Base-by-base conservation (phyloP, 1,284 basidiomycete genomes). In the Trametes polyzona region DNA sequence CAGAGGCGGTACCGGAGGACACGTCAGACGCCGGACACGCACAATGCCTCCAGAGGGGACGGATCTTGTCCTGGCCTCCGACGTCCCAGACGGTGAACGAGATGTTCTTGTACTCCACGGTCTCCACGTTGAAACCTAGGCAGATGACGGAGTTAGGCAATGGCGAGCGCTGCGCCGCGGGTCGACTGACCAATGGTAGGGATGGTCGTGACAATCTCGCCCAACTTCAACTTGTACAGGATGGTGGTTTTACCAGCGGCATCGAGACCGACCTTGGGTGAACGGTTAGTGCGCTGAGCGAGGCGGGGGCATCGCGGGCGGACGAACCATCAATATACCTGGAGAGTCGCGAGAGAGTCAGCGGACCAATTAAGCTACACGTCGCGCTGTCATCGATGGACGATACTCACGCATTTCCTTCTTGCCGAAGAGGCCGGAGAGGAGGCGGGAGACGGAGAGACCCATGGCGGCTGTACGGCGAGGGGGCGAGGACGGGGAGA, bases 41-140 rank as follows among this genome's bases (percentile, higher is more conserved):
- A 96, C 96, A 99, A 83, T 99, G 96, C 86, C 96, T 95, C 96
- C 96, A 99, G 70, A 99, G 82, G 64, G 91, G 91, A 71, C 91
- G 83, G 68, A 92, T 92, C 83, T 92, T 92, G 75, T 92, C 89
- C 75, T 92, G 89, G 69, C 89, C 91, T 83, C 91, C 91, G 63
- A 93, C 92, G 77, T 93, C 91, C 91, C 91, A 93, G 19, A 93
- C 91, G 37, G 92, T 93, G 82, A 93, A 93, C 44, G 90, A 92
- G 66, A 93, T 93, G 81, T 93, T 93, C 82, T 93, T 93, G 81
- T 93, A 93, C 73, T 93, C 91, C 66, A 93, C 91, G 55, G 92
- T 93, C 80, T 99, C 96, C 68, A 99, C 96, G 75, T 99, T 98
- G 84, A 97, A 97, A 60, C 95, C 95, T 96, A 58, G n/a, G n/a